Base-by-base conservation (phyloP, 805 yeast species). In the Wickerhamomyces xylosicus region DNA sequence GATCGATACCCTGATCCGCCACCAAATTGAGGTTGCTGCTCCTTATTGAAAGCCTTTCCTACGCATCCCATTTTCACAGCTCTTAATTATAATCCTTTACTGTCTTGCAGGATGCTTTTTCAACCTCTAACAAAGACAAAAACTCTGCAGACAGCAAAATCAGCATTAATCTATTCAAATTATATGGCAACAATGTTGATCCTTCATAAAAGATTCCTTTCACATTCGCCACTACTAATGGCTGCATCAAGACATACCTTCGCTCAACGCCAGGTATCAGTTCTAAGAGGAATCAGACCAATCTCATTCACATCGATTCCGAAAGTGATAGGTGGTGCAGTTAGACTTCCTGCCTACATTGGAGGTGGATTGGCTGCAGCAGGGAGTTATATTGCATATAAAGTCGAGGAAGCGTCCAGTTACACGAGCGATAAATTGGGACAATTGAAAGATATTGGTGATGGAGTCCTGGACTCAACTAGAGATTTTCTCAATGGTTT, bases 291-390 rank as follows among this genome's bases (percentile, higher is more conserved):
- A 39, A 36, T 41, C 15, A 46, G 46, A 36, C 37, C 43, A 4
- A 35, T 54, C 37, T 52, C 57, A 6, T 50, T 54, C 40, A 38
- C 44, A 25, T 59, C 71, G 1, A 41, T 69, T 13, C 79, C 80
- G 19, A 78, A 72, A 53, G 57, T 78, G 0, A 61, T 80, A 5
- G 71, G 72, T 1, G 72, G 71, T 39, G 67, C 71, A 1, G 65
- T 74, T 1, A 73, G 71, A 45, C 57, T 81, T 2, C 96, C 97
- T 0, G 90, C 86, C 0, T 80, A 80, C 45, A 63, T 87, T 0
- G 97, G 97, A 2, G 89, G 95, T 7, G 87, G 95, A 0, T 60
- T 87, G 28, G 96, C 95, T 3, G 97, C 97, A 10, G 95, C 95
- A 7, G 95, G 95, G 0, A 81, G 95, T 3, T 92, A 87, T 55